These are phyloP conservation scores for Chrysanthemum seticuspe DNA, from an alignment of 129 eudicot species.

Conservation along the genomic window DNA sequence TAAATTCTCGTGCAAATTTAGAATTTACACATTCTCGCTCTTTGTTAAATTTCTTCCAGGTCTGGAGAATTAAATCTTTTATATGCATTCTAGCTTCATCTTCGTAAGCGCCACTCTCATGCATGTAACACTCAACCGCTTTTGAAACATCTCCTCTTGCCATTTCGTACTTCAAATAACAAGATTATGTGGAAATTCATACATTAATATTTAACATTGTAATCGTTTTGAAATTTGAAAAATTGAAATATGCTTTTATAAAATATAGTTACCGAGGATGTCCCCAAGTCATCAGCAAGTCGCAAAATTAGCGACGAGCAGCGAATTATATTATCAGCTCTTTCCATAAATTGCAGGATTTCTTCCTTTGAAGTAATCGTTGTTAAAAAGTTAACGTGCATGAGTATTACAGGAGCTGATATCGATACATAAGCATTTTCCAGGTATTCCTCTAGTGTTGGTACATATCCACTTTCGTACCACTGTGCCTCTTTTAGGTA, in stretches of 20 bases:
- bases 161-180: background rate
- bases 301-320: slow-evolving; percentile 25
- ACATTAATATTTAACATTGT: too few relatives aligned
- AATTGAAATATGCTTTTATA: background rate
- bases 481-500: slow-evolving; percentile 34
- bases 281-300: slow-evolving; percentile 30
- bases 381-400: slow-evolving; percentile 19
- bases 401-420: slow-evolving; percentile 6
- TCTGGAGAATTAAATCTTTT: too few relatives aligned
- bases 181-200: background rate
- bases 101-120: background rate
- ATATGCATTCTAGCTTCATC: background rate
- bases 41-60: background rate
- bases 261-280: slow-evolving; percentile 32
- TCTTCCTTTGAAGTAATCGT: slow-evolving; percentile 10
- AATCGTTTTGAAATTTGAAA: too few relatives aligned
- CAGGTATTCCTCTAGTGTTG: slow-evolving; percentile 11
- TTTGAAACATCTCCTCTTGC: background rate
- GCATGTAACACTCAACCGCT: background rate
- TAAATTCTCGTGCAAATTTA: too few relatives aligned
- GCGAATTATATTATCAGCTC: slow-evolving; percentile 1
- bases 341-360: slow-evolving; percentile 3
- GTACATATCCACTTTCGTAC: slow-evolving; percentile 27
- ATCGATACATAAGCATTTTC: slow-evolving; percentile 26
- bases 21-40: background rate